Evolutionary conservation across 306 rosid species (phyloP), one percentile per base, ranked within the genome.

Genomic region (Quercus agrifolia): DNA sequence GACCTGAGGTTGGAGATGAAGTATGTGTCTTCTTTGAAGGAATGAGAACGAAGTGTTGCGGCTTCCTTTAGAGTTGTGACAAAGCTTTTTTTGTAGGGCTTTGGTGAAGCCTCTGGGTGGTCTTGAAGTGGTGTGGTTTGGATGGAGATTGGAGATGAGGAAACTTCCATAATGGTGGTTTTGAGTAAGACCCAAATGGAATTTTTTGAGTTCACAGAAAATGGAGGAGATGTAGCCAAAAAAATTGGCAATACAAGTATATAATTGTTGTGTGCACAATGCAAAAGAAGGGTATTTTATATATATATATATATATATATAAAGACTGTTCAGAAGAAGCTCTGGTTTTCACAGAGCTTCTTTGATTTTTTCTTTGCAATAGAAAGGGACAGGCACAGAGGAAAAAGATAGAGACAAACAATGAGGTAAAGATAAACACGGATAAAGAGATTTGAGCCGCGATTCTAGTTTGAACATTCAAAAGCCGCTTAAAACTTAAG

Each of bases 11-110:
- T 78, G 52, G 96, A 86, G 3, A 89, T 79, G 13, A 87, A 80
- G 85, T 95, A 95, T 18, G 87, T 84, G 86, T 95, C 98, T 81
- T 95, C 98, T 73, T 87, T 87, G 90, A 91, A 95, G 5, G 97
- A 91, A 7, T 91, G 85, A 3, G 92, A 70, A 6, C 86, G 86
- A 38, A 88, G 85, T 0, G 90, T 76, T 1, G 96, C 81, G 25
- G 90, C 87, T 23, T 87, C 91, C 91, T 90, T 91, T 70, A 95
- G 78, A 33, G 99, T 70, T 0, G 93, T 62, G 44, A 91, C 92
- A n/a, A 95, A 79, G 92, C 88, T 80, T 76, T 87, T 95, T 87
- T 86, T 95, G 85, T 15, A 77, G 8, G 89, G 97, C 15, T 85
- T 89, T 1, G 96, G 96, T 0, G 93, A 89, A 69, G 97, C 83